Conservation (phyloP, 768 basidiomycete species). For the Russula earlei region DNA sequence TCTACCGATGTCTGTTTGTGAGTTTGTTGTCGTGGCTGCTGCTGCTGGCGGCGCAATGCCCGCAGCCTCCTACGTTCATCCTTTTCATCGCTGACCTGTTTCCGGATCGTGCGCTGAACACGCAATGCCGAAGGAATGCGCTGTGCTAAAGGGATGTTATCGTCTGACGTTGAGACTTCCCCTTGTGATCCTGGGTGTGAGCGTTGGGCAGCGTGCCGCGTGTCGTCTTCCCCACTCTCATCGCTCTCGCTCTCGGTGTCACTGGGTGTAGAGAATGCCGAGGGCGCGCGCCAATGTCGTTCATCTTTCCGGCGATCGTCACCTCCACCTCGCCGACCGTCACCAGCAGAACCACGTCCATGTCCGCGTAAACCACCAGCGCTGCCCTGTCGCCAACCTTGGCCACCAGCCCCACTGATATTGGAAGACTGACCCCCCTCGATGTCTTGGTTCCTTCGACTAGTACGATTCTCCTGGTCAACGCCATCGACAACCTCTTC, state of each 20-base stretch:
- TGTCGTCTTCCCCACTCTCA: slow-evolving; percentile 35
- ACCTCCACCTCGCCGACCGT: slow-evolving; percentile 22
- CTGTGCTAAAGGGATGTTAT: slow-evolving; percentile 76
- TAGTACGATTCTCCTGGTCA: not conserved
- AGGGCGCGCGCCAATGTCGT: slow-evolving; percentile 23
- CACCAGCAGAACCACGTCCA: slow-evolving; percentile 14
- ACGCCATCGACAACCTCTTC: slow-evolving; percentile 5
- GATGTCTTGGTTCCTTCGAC: not conserved
- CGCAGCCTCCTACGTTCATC: slow-evolving; percentile 39
- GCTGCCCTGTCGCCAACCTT: slow-evolving; percentile 20
- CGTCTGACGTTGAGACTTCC: slow-evolving; percentile 2
- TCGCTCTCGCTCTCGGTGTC: slow-evolving; percentile 27
- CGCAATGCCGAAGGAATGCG: slow-evolving; percentile 74
- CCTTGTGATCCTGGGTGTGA: slow-evolving; percentile 9
- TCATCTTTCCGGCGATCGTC: slow-evolving; percentile 34
- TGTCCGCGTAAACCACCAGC: slow-evolving; percentile 25
- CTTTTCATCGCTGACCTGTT: slow-evolving; percentile 59
- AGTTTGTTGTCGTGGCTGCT: not conserved
- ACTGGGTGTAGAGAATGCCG: slow-evolving; percentile 28
- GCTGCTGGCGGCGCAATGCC: slow-evolving; percentile 19
- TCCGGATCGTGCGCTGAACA: slow-evolving; percentile 73
- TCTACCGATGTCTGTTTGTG: not conserved
- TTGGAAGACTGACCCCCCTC: slow-evolving; percentile 1
- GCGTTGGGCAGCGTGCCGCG: not conserved
- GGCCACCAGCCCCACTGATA: slow-evolving; percentile 11